These are phyloP conservation scores for Solanum dulcamara DNA, from an alignment of 257 asterid genomes.

Conservation along the genomic window DNA sequence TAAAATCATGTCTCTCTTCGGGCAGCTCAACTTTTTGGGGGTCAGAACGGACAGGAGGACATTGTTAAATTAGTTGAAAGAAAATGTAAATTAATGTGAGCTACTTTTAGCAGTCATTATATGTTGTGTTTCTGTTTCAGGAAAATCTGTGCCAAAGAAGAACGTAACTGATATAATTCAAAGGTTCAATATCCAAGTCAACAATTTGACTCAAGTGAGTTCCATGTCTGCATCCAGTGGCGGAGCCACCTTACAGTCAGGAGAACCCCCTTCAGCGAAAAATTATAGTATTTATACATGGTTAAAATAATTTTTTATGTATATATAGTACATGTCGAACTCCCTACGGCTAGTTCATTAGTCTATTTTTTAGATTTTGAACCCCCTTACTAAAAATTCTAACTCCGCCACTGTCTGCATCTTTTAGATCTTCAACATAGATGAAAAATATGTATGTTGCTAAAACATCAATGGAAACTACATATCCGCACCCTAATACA, in stretches of 20 bases:
- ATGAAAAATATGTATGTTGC: background rate
- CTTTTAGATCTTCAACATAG: background rate
- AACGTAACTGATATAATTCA: constrained; percentile 49
- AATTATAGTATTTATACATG: too few relatives aligned
- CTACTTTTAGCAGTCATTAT: background rate
- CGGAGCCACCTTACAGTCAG: too few relatives aligned
- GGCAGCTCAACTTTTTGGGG: background rate
- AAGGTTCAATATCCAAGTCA: constrained; percentile 87
- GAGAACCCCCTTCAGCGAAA: too few relatives aligned
- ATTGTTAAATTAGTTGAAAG: background rate
- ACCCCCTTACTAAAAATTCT: too few relatives aligned
- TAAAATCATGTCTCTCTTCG: background rate
- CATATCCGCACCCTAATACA: background rate
- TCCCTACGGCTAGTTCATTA: too few relatives aligned
- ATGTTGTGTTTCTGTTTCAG: constrained; percentile 20
- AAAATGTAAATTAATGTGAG: background rate
- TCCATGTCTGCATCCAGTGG: constrained; percentile 1
- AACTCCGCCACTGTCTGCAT: too few relatives aligned
- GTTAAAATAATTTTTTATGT: too few relatives aligned
- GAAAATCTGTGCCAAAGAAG: constrained; percentile 57
- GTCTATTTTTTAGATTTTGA: too few relatives aligned
- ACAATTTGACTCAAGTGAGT: constrained; percentile 93
- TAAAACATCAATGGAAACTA: background rate
- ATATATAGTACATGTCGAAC: too few relatives aligned
- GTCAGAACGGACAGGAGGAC: background rate